A percentile compares a stretch with the other conserved stretches of the same genome.
Evolutionary conservation across 2,329 filamentous ascomycete genomes (phyloP).

Genomic region (Phaeosphaeriaceae sp.): DNA sequence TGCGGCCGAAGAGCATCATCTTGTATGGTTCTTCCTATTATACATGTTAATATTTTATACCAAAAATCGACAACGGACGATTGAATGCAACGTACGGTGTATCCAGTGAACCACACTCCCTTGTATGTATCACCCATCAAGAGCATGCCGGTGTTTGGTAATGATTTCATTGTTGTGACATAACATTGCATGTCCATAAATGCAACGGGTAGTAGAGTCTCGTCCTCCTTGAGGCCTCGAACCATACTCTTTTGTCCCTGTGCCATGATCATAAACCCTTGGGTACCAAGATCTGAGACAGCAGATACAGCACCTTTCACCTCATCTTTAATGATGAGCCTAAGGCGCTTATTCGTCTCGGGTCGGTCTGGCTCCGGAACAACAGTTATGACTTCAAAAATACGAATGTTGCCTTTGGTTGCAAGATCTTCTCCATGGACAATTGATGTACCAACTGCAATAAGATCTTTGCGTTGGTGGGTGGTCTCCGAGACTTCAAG

Average conservation of each 20-base stretch:
- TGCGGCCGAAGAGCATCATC: constrained; percentile 92
- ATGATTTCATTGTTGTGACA: constrained; percentile 81
- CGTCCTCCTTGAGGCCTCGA: constrained; percentile 92
- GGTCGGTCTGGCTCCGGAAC: constrained; percentile 86
- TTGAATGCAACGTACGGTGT: constrained; percentile 64
- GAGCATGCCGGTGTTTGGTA: constrained; percentile 83
- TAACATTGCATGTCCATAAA: constrained; percentile 99
- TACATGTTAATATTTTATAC: constrained; percentile 15
- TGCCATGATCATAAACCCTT: constrained; percentile 85
- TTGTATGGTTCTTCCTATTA: constrained; percentile 86
- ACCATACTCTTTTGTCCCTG: constrained; percentile 99
- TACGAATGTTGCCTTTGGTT: constrained; percentile 81
- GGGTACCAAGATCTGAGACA: constrained; percentile 81
- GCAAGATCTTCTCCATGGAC: constrained; percentile 90
- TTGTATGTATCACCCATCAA: constrained; percentile 90
- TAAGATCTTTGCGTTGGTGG: constrained; percentile 80
- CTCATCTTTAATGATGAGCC: constrained; percentile 86
- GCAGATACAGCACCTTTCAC: constrained; percentile 92
- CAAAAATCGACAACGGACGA: too few relatives aligned
- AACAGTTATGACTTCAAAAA: constrained; percentile 90
- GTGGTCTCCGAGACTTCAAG: constrained; percentile 92
- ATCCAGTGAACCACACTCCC: constrained; percentile 94
- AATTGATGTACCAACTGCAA: constrained; percentile 84
- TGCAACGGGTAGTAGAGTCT: constrained; percentile 87
- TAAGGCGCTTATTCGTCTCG: constrained; percentile 84